These are phyloP conservation scores for Apium graveolens DNA, from an alignment of 129 eudicot species.

Conservation along the genomic window DNA sequence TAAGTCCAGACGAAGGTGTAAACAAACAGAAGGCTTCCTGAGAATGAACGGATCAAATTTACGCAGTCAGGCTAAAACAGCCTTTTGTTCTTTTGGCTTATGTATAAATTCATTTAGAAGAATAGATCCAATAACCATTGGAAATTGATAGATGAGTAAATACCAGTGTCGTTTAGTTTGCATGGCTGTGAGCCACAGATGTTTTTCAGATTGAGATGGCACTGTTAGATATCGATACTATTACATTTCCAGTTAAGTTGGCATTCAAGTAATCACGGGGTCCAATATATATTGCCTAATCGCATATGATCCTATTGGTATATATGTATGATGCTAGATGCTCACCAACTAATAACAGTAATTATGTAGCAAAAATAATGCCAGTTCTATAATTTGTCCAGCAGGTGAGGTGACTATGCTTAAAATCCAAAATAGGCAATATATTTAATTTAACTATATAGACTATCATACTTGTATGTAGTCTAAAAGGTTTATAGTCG, in stretches of 20 bases:
- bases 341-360: not conserved
- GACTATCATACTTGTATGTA: not conserved
- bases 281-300: not conserved
- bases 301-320: not conserved
- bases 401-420: too few species aligned
- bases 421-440: too few species aligned
- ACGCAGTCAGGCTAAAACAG: not conserved
- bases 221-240: too few species aligned
- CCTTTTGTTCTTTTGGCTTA: not conserved
- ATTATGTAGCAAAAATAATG: not conserved
- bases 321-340: not conserved
- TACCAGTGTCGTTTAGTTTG: not conserved
- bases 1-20: too few species aligned
- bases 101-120: not conserved
- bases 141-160: not conserved
- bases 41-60: not conserved
- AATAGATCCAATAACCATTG: not conserved
- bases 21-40: not conserved
- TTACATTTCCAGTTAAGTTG: too few species aligned
- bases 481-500: too few species aligned
- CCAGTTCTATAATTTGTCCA: too few species aligned
- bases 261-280: too few species aligned
- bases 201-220: too few species aligned
- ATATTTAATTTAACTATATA: not conserved
- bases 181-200: not conserved